A percentile compares a stretch with the other conserved stretches of the same genome.
These are phyloP conservation scores for Fusarium albosuccineum DNA, from an alignment of 2,329 filamentous ascomycete species.

Conservation along the genomic window DNA sequence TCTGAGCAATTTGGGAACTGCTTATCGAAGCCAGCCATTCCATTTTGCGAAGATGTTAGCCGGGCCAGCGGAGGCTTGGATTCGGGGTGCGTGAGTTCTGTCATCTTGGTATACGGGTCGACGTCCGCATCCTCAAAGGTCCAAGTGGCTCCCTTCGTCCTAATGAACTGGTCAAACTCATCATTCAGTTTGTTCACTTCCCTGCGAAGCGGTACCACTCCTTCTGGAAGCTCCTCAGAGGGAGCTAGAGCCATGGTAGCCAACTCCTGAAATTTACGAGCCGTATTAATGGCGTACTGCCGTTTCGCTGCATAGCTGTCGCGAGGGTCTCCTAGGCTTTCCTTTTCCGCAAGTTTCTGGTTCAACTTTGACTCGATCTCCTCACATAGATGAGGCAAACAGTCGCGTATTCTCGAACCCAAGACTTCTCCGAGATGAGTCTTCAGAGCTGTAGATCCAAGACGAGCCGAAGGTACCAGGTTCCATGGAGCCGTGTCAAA, in stretches of 20 bases:
- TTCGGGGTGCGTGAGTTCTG: neutral
- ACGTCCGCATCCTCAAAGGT: constrained; percentile 43
- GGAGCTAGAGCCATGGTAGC: constrained; percentile 38
- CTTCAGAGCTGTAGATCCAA: constrained; percentile 49
- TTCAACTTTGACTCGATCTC: constrained; percentile 41
- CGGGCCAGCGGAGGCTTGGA: neutral
- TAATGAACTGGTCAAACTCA: constrained; percentile 48
- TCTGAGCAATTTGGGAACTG: constrained; percentile 14
- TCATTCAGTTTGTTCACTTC: constrained; percentile 36
- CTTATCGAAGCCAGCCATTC: neutral
- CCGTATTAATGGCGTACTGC: constrained; percentile 44
- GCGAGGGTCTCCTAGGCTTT: constrained; percentile 46
- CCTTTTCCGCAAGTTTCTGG: constrained; percentile 19
- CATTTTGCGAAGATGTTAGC: neutral
- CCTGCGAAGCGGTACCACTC: constrained; percentile 44
- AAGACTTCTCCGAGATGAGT: constrained; percentile 48
- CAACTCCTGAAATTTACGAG: constrained; percentile 40
- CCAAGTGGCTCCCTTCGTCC: constrained; percentile 40
- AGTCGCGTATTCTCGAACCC: constrained; percentile 51
- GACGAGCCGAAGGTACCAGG: constrained; percentile 36
- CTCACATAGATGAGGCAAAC: constrained; percentile 49
- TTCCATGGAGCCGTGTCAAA: constrained; percentile 49
- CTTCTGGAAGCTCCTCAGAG: constrained; percentile 40
- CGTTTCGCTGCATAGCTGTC: constrained; percentile 37
- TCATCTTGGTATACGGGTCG: constrained; percentile 26